Evolutionary conservation across 139 green algal species (phyloP), one percentile per base, ranked within the genome.

Genomic region (Mesotaenium endlicherianum): DNA sequence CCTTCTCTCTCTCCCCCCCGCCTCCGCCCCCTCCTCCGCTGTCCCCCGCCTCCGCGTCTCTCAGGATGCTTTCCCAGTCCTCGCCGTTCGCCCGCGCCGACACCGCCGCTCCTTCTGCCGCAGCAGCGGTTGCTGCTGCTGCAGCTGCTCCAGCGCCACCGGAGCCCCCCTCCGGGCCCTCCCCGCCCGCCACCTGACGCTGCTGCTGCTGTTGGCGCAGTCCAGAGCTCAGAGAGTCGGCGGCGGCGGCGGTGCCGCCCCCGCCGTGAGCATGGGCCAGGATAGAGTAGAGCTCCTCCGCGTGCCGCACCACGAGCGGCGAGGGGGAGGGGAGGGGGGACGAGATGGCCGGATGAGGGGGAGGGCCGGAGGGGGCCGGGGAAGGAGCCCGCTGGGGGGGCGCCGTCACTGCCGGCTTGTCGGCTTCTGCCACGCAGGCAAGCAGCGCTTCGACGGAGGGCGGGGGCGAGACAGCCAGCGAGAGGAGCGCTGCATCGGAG

Each of bases 401-500:
- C n/a, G n/a, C n/a, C n/a, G n/a, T n/a, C n/a, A n/a, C n/a, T n/a
- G n/a, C n/a, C n/a, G n/a, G n/a, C n/a, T n/a, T 14, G 11, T 72
- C 60, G 34, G 71, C 71, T 16, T 43, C 30, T 0, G 2, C 71
- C 53, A 81, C 26, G 45, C 44, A 67, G 0, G 41, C 44, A 67
- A 83, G n/a, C 11, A 83, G 34, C 14, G 76, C 77, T 1, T 74
- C 6, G 17, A 45, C 58, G 3, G 69, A 84, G 16, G 39, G 14
- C 4, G 81, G 81, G 5, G 5, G 41, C 42, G 26, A 8, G 0
- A 59, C 38, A 1, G 81, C 81, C 16, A 79, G 11, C 34, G 81
- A 36, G 1, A 87, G 16, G 36, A 87, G 34, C 31, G 81, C 81
- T 11, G 57, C 72, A 40, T 81, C 81, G 14, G 81, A 45, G 26